Evolutionary conservation across 2,329 filamentous ascomycete species (phyloP).

Genomic region (Hypoxylon sp.): DNA sequence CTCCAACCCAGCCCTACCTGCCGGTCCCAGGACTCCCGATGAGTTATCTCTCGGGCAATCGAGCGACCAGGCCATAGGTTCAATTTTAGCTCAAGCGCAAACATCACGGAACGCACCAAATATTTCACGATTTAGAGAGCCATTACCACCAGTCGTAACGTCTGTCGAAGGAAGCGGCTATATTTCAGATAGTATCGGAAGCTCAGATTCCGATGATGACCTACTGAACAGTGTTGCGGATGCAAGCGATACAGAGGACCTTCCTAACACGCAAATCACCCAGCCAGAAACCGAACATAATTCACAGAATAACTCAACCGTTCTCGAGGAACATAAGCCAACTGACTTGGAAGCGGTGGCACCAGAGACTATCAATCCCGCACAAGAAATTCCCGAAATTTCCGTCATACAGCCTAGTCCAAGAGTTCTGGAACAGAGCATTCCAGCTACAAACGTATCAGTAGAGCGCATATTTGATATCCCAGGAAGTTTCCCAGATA

Average conservation of each 20-base stretch:
- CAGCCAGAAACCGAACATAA: constrained; percentile 43
- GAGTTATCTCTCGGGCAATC: constrained; percentile 65
- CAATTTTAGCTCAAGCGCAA: constrained; percentile 69
- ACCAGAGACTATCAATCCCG: constrained; percentile 10
- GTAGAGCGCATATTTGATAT: constrained; percentile 62
- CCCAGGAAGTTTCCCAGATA: constrained; percentile 72
- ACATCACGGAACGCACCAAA: constrained; percentile 68
- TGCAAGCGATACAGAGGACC: constrained; percentile 38
- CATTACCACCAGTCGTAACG: constrained; percentile 78
- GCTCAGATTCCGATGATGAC: constrained; percentile 59
- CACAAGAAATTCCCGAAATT: constrained; percentile 59
- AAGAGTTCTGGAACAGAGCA: constrained; percentile 43
- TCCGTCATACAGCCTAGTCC: constrained; percentile 63
- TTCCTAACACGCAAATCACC: constrained; percentile 45
- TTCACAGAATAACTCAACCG: constrained; percentile 28
- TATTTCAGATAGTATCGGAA: constrained; percentile 69
- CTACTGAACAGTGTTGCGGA: constrained; percentile 40
- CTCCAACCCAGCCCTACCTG: constrained; percentile 45
- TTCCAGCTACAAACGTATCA: constrained; percentile 13
- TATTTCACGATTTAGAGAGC: constrained; percentile 71
- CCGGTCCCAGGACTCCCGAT: constrained; percentile 51
- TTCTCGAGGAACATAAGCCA: constrained; percentile 41
- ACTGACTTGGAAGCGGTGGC: constrained; percentile 10
- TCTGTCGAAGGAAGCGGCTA: constrained; percentile 77
- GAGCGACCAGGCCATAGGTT: constrained; percentile 71